Evolutionary conservation across 2,329 filamentous ascomycete species (phyloP).

Genomic region (Penicillium vulpinum): DNA sequence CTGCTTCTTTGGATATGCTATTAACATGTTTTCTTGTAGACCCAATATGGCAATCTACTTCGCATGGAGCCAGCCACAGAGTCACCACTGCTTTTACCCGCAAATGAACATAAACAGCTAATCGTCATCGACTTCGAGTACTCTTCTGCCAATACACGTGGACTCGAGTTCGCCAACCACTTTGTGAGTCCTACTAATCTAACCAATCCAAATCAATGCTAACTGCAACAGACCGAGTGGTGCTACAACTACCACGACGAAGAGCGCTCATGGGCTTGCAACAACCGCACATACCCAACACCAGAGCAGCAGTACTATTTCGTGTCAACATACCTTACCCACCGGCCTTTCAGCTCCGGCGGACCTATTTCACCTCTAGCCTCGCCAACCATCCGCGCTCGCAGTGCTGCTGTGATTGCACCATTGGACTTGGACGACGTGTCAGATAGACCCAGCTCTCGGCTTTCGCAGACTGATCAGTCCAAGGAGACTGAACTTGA

Average conservation of each 20-base stretch:
- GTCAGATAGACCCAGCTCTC: slow-evolving; percentile 53
- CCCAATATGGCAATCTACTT: slow-evolving; percentile 97
- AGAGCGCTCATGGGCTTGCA: slow-evolving; percentile 64
- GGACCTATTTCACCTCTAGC: slow-evolving; percentile 27
- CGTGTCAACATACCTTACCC: slow-evolving; percentile 80
- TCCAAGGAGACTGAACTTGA: slow-evolving; percentile 66
- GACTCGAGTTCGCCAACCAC: slow-evolving; percentile 94
- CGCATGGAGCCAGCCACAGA: slow-evolving; percentile 68
- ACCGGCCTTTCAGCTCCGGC: slow-evolving; percentile 60
- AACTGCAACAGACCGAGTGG: slow-evolving; percentile 70
- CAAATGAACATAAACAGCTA: slow-evolving; percentile 93
- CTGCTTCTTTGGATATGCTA: slow-evolving; percentile 13
- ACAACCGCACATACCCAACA: slow-evolving; percentile 70
- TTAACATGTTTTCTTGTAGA: slow-evolving; percentile 56
- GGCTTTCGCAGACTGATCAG: slow-evolving; percentile 58
- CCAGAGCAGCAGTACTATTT: slow-evolving; percentile 81
- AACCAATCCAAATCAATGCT: slow-evolving; percentile 2
- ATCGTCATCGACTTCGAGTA: slow-evolving; percentile 99
- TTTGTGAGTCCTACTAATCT: slow-evolving; percentile 60
- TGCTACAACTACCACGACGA: slow-evolving; percentile 93
- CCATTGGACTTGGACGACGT: slow-evolving; percentile 81
- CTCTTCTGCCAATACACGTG: slow-evolving; percentile 80
- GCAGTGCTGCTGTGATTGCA: slow-evolving; percentile 53
- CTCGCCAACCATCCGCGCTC: slow-evolving; percentile 52
- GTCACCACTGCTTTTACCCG: slow-evolving; percentile 82